These are phyloP conservation scores for Gnomoniopsis smithogilvyi DNA, from an alignment of 2,329 filamentous ascomycete species.

Conservation along the genomic window DNA sequence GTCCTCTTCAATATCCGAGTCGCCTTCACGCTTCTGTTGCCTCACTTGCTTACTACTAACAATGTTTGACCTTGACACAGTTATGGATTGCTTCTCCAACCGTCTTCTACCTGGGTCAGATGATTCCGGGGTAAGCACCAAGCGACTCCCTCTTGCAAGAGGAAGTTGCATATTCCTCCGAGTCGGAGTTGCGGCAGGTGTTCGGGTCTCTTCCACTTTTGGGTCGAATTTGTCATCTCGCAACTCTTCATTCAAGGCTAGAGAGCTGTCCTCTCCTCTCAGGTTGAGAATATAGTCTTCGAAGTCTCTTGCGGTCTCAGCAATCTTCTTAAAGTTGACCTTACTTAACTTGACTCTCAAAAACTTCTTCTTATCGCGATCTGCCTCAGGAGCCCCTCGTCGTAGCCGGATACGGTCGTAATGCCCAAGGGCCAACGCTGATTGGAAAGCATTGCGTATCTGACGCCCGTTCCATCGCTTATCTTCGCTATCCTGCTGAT, in stretches of 20 bases:
- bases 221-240: background rate
- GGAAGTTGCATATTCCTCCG: no score
- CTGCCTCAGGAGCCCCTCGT: background rate
- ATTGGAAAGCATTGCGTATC: conserved; percentile 1
- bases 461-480: conserved; percentile 22
- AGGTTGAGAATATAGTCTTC: background rate
- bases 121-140: no score
- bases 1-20: no score
- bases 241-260: background rate
- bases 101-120: no score
- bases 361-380: background rate
- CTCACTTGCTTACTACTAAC: no score
- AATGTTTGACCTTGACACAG: no score
- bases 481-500: conserved; percentile 1
- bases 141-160: no score
- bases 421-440: conserved; percentile 20
- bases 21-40: no score
- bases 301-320: background rate
- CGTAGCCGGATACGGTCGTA: background rate
- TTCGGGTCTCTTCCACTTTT: no score
- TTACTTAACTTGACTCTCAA: background rate
- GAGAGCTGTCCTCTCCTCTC: background rate
- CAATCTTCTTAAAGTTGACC: background rate
- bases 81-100: no score
- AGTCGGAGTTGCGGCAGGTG: no score